phyloP scores from a whole-genome alignment of 306 rosid species.

The Cucumis melo region DNA sequence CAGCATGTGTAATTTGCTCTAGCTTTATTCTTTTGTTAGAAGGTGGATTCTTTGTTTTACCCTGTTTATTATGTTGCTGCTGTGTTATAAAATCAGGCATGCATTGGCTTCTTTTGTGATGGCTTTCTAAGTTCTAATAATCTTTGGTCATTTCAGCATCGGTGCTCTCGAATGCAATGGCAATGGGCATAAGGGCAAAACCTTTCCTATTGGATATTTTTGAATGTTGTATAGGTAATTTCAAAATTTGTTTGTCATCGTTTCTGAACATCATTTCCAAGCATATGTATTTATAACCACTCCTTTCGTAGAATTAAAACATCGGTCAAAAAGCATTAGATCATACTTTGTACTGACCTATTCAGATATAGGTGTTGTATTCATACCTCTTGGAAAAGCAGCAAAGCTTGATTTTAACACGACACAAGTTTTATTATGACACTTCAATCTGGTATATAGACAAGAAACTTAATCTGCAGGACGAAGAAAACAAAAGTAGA shows the following conservation, averaged over 20 bases:
- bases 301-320: not conserved
- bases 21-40: not conserved
- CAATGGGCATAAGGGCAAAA: not conserved
- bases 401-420: not conserved
- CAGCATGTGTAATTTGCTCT: not conserved
- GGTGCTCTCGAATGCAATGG: not conserved
- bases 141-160: not conserved
- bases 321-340: not conserved
- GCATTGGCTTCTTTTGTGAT: not conserved
- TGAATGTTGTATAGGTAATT: not conserved
- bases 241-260: not conserved
- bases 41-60: not conserved
- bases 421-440: not conserved
- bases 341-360: not conserved
- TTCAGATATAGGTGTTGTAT: not conserved
- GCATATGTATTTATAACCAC: not conserved
- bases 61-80: not conserved
- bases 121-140: not conserved
- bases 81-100: not conserved
- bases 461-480: not conserved
- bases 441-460: not conserved
- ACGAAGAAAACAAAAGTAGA: not conserved
- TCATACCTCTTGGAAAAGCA: not conserved
- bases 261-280: not conserved
- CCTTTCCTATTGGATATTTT: not conserved